A percentile compares a stretch with the other conserved stretches of the same genome.
Evolutionary conservation across 768 basidiomycete genomes (phyloP).

Genomic region (Tricholoma bakamatsutake): DNA sequence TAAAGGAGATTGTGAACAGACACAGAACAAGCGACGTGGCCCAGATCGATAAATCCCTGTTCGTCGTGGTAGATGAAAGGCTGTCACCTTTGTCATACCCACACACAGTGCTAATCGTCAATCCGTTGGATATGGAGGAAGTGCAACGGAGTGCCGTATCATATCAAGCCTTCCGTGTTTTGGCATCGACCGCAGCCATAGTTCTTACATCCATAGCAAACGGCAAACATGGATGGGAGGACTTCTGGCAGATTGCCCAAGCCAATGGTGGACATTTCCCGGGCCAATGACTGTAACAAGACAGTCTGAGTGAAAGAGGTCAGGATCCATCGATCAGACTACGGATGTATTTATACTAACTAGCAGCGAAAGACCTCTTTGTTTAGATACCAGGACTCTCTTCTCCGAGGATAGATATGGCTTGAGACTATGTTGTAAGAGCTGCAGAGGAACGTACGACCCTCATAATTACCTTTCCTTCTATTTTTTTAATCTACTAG

Average conservation of each 20-base stretch:
- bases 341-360: background rate
- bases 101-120: conserved; percentile 13
- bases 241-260: conserved; percentile 14
- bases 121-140: conserved; percentile 1
- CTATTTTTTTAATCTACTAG: too few relatives aligned
- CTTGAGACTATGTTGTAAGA: background rate
- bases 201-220: conserved; percentile 11
- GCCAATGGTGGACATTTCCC: conserved; percentile 14
- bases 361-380: background rate
- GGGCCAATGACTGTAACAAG: conserved; percentile 6
- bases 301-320: background rate
- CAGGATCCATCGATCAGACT: background rate
- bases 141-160: background rate
- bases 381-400: background rate
- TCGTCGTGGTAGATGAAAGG: conserved; percentile 13
- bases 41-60: conserved; percentile 5
- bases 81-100: conserved; percentile 11
- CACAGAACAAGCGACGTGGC: background rate
- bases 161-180: conserved; percentile 9
- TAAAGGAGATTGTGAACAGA: conserved; percentile 3
- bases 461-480: too few relatives aligned
- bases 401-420: too few relatives aligned
- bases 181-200: conserved; percentile 9
- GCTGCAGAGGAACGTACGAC: too few relatives aligned
- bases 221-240: conserved; percentile 12